Conservation (phyloP, 2,329 filamentous ascomycete species). For the Plectosphaerella sp. region DNA sequence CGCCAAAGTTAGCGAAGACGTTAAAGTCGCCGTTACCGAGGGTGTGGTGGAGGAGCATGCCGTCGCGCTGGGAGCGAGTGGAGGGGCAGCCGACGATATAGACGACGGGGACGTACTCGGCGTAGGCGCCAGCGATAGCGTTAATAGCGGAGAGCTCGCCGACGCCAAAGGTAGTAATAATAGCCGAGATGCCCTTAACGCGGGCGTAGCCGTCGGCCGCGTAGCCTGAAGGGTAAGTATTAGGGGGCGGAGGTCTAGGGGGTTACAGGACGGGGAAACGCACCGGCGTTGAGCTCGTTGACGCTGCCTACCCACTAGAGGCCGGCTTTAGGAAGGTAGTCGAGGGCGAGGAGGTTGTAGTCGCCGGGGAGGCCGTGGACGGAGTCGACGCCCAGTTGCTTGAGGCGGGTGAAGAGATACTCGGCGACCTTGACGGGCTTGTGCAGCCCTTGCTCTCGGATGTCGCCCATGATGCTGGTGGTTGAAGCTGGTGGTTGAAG, state of each 20-base stretch:
- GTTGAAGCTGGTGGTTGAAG: not conserved
- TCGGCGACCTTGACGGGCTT: conserved; percentile 58
- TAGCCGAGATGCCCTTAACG: conserved; percentile 63
- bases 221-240: conserved; percentile 53
- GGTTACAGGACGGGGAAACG: conserved; percentile 20
- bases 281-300: conserved; percentile 70
- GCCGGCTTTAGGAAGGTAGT: conserved; percentile 56
- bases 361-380: conserved; percentile 69
- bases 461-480: conserved; percentile 25
- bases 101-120: conserved; percentile 67
- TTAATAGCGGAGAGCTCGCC: conserved; percentile 72
- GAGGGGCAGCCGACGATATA: conserved; percentile 59
- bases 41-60: conserved; percentile 60
- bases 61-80: conserved; percentile 41
- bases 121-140: conserved; percentile 68
- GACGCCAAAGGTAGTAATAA: conserved; percentile 74
- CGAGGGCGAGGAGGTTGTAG: conserved; percentile 66
- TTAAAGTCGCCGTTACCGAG: conserved; percentile 77
- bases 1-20: conserved; percentile 76
- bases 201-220: conserved; percentile 78
- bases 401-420: conserved; percentile 62
- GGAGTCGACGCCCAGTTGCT: conserved; percentile 59
- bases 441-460: conserved; percentile 36
- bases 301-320: conserved; percentile 65
- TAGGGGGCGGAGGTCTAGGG: conserved; percentile 1